These are phyloP conservation scores for Chrysosporium queenslandicum DNA, from an alignment of 2,329 filamentous ascomycete genomes.

Conservation along the genomic window DNA sequence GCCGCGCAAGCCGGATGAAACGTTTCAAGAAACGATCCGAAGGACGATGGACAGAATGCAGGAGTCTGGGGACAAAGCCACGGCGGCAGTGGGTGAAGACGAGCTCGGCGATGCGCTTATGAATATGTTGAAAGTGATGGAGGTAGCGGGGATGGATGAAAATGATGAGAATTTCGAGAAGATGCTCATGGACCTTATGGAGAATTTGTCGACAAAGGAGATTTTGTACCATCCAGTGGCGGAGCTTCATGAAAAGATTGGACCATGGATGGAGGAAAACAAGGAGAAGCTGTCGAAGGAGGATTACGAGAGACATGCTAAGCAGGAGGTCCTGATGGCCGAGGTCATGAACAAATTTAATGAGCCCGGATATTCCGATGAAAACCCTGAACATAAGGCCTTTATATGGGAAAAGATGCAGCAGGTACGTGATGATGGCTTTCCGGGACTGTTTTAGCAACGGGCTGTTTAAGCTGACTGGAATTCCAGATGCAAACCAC, in stretches of 20 bases:
- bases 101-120: conserved; percentile 72
- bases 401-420: conserved; percentile 98
- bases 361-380: conserved; percentile 67
- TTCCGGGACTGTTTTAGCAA: not conserved
- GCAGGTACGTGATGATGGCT: conserved; percentile 53
- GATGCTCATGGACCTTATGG: conserved; percentile 97
- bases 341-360: conserved; percentile 91
- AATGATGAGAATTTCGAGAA: conserved; percentile 74
- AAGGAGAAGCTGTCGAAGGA: conserved; percentile 50
- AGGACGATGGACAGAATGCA: conserved; percentile 96
- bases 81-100: conserved; percentile 57
- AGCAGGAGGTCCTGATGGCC: conserved; percentile 66
- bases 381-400: conserved; percentile 69
- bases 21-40: conserved; percentile 85
- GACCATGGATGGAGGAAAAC: conserved; percentile 76
- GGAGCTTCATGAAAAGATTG: conserved; percentile 87
- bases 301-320: conserved; percentile 69
- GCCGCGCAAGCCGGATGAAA: conserved; percentile 43
- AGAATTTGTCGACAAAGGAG: conserved; percentile 95
- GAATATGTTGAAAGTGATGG: conserved; percentile 87
- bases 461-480: conserved; percentile 32
- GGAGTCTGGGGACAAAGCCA: conserved; percentile 73
- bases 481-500: conserved; percentile 79
- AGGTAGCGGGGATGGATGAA: conserved; percentile 41
- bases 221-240: conserved; percentile 99